Base-by-base conservation (phyloP, 108 stramenopile species). In the Cyclotella cryptica region DNA sequence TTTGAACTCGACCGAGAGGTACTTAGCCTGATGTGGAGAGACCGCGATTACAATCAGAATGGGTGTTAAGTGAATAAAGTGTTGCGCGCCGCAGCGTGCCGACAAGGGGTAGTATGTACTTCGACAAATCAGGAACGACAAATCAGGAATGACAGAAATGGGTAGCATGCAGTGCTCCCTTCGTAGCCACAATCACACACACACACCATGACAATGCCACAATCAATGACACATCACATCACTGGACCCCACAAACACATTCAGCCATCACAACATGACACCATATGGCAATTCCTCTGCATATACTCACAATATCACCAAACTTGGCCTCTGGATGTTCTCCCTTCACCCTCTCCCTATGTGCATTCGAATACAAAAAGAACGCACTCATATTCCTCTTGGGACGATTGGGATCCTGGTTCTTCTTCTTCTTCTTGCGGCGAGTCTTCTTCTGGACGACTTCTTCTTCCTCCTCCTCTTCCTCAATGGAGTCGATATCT, bases 311-410 rank as follows among this genome's bases (percentile, higher is more conserved):
- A 70, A 92, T 79, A 61, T 92, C 91, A 40, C 91, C 93, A 73
- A 95, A 95, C 66, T 72, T 76, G 72, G 90, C 88, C 3, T 87
- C 90, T 5, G 91, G 90, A 71, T 92, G 87, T 30, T 90, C 86
- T 29, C 61, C 74, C 88, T 95, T 92, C 39, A 92, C 85, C 43
- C 81, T 77, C 30, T 77, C 74, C 57, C 93, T 87, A 58, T 90
- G 78, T 12, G 87, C 88, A 59, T 95, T 92, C 8, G 88, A 89
- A 71, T 89, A 95, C 35, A 92, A 81, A 84, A 95, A 92, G 87
- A 92, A 95, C 10, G 91, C 89, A 59, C 87, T 88, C 92, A 91
- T 94, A 77, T 90, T 90, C 30, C 92, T 75, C 88, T 91, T 93
- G 22, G 92, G 92, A 60, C 86, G 87, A 64, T 85, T 83, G 40